Conservation (phyloP, 2,329 filamentous ascomycete genomes). For the Gyromitra esculenta region DNA sequence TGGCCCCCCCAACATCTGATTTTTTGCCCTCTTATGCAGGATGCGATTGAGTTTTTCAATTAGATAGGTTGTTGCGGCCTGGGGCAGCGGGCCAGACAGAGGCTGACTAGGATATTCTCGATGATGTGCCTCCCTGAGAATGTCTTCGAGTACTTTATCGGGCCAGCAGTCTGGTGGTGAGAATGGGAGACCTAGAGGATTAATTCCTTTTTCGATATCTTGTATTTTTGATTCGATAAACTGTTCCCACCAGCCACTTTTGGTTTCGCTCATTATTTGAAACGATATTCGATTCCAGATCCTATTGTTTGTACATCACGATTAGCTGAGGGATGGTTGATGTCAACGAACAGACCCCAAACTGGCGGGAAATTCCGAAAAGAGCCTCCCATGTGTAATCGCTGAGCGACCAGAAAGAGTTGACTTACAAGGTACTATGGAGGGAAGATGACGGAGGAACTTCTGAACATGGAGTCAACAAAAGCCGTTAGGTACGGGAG, state of each 20-base stretch:
- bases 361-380: conserved; percentile 18
- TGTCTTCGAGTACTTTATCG: background rate
- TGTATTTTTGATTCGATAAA: conserved; percentile 8
- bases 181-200: conserved; percentile 11
- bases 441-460: conserved; percentile 6
- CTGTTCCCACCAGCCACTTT: conserved; percentile 13
- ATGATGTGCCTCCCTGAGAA: conserved; percentile 6
- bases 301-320: background rate
- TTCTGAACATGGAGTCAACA: conserved; percentile 15
- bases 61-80: background rate
- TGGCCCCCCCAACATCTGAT: background rate
- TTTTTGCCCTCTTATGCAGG: background rate
- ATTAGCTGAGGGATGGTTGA: conserved; percentile 2
- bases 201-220: conserved; percentile 31
- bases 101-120: background rate
- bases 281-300: background rate
- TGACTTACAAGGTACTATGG: conserved; percentile 6
- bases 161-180: conserved; percentile 15
- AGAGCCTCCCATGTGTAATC: conserved; percentile 25
- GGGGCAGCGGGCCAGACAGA: background rate
- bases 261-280: conserved; percentile 14
- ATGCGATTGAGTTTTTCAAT: conserved; percentile 13
- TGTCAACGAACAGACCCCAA: background rate
- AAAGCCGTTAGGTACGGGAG: conserved; percentile 19
- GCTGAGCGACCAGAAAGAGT: background rate